Conservation (phyloP, 257 asterid species). For the Lycium ferocissimum region DNA sequence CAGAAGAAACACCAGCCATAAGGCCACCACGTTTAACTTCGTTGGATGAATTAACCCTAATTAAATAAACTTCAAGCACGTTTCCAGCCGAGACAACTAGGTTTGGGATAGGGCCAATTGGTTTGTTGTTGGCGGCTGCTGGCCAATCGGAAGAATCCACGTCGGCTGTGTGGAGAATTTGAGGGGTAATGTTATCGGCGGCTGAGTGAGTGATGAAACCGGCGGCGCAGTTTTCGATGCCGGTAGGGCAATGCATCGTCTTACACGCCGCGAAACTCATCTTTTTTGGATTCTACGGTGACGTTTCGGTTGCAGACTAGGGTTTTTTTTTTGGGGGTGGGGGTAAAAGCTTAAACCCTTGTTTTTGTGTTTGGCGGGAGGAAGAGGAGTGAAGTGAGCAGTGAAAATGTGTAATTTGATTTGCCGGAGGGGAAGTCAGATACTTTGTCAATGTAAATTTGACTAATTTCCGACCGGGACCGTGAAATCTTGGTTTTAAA, state of each 20-base stretch:
- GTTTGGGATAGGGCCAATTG: constrained; percentile 77
- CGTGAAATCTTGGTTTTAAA: background rate
- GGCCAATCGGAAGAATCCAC: constrained; percentile 78
- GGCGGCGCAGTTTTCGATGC: constrained; percentile 86
- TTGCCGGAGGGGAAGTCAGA: constrained; percentile 11
- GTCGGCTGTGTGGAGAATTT: constrained; percentile 60
- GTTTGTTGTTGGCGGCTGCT: constrained; percentile 43
- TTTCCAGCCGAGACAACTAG: constrained; percentile 79
- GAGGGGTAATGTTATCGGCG: constrained; percentile 55
- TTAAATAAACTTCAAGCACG: constrained; percentile 74
- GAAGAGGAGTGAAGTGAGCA: background rate
- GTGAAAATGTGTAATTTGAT: background rate
- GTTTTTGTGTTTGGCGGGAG: constrained; percentile 26
- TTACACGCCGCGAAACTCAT: constrained; percentile 95
- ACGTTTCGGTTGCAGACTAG: constrained; percentile 21
- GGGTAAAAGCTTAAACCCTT: constrained; percentile 28
- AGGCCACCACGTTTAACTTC: constrained; percentile 82
- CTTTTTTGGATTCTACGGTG: constrained; percentile 13
- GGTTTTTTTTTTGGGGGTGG: background rate
- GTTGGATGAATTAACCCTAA: constrained; percentile 59
- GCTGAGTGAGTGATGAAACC: constrained; percentile 85
- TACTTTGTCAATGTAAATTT: background rate
- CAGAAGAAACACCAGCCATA: constrained; percentile 81
- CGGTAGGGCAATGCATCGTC: constrained; percentile 92
- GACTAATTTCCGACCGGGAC: background rate